These are phyloP conservation scores for Aspergillus sp. DNA, from an alignment of 2,329 filamentous ascomycete genomes.

Conservation along the genomic window DNA sequence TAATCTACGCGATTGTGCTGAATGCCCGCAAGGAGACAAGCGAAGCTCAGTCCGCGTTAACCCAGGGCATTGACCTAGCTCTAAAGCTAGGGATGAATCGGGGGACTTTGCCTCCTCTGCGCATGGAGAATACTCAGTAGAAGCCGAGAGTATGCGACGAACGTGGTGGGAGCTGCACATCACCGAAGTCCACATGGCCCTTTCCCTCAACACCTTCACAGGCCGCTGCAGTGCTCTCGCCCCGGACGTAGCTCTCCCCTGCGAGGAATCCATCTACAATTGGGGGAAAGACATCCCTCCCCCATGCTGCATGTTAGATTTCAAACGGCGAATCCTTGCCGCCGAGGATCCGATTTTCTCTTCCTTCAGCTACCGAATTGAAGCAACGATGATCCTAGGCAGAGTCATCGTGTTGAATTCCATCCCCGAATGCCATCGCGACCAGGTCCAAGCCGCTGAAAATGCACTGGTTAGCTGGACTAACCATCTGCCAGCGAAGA, in stretches of 20 bases:
- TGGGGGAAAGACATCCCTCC: slow-evolving; percentile 50
- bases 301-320: slow-evolving; percentile 51
- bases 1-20: slow-evolving; percentile 31
- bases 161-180: slow-evolving; percentile 85
- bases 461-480: slow-evolving; percentile 65
- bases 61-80: slow-evolving; percentile 63
- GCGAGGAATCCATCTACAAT: slow-evolving; percentile 62
- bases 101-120: slow-evolving; percentile 49
- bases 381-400: slow-evolving; percentile 70
- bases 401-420: slow-evolving; percentile 55
- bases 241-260: slow-evolving; percentile 67
- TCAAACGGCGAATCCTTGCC: slow-evolving; percentile 60
- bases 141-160: slow-evolving; percentile 77
- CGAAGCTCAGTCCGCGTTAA: slow-evolving; percentile 43
- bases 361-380: slow-evolving; percentile 78
- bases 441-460: slow-evolving; percentile 56
- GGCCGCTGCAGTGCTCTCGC: slow-evolving; percentile 67
- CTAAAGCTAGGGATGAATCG: slow-evolving; percentile 71
- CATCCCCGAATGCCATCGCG: slow-evolving; percentile 36
- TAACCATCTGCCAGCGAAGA: slow-evolving; percentile 67
- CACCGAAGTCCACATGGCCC: slow-evolving; percentile 74
- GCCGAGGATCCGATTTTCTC: slow-evolving; percentile 67
- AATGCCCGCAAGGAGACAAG: slow-evolving; percentile 29
- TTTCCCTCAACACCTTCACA: slow-evolving; percentile 44
- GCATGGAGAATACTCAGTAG: slow-evolving; percentile 47